Evolutionary conservation across 1,284 basidiomycete genomes (phyloP), one percentile per base, ranked within the genome.

Genomic region (Dichomitus squalens): DNA sequence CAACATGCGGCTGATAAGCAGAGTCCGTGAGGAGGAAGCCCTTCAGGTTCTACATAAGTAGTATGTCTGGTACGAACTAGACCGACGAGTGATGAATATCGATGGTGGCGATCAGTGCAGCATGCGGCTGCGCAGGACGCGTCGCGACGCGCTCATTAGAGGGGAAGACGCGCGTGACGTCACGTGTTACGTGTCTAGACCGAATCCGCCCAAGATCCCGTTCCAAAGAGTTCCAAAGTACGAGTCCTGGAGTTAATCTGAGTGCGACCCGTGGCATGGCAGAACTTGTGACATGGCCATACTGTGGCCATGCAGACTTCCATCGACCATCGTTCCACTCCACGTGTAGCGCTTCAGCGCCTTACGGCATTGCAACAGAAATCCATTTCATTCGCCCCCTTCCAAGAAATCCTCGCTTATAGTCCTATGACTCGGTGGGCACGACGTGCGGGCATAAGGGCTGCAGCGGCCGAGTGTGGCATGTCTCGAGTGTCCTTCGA

Each of bases 121-220:
- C n/a, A n/a, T n/a, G n/a, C n/a, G n/a, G n/a, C n/a, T n/a, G n/a
- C n/a, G n/a, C n/a, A n/a, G n/a, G 47, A 51, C 56, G 51, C 60
- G 55, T 51, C 41, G 29, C 49, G 57, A 58, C 60, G 39, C 57
- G 46, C 35, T 52, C 57, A 55, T 56, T 52, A 38, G 38, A 49
- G 41, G 38, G n/a, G n/a, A n/a, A n/a, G 40, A 62, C 49, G 29
- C 36, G 34, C 47, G 58, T 59, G 53, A 47, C 55, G 39, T 34
- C 18, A 52, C 44, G 55, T 49, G 49, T 48, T 14, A 20, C 25
- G 27, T 38, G 4, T 29, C 35, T 18, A 29, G 25, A 12, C 25
- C 25, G 41, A 25, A 44, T 44, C 41, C 16, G n/a, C 41, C 25
- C 41, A 44, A n/a, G 41, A 44, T n/a, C n/a, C n/a, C n/a, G n/a